Conservation (phyloP, 2,329 filamentous ascomycete genomes). For the Proliferodiscus dingleyae region DNA sequence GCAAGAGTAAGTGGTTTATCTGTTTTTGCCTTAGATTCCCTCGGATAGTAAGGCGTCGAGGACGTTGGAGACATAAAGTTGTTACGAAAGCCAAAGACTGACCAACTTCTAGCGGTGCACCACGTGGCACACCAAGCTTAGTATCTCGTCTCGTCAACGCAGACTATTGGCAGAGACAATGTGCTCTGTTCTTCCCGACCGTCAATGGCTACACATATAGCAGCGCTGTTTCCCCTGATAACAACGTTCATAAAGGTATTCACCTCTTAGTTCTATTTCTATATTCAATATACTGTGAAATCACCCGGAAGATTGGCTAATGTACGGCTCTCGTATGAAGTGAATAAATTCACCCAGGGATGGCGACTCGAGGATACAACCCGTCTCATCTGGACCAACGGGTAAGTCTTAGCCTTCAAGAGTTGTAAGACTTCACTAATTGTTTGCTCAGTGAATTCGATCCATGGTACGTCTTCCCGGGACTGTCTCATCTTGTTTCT, state of each 20-base stretch:
- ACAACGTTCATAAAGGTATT: constrained; percentile 37
- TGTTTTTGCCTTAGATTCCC: too few relatives aligned
- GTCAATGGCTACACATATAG: constrained; percentile 46
- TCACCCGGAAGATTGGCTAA: background rate
- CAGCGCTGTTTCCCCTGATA: constrained; percentile 37
- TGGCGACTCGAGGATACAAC: constrained; percentile 49
- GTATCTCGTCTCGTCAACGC: constrained; percentile 46
- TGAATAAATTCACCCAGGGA: constrained; percentile 52
- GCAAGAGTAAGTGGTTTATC: constrained; percentile 47
- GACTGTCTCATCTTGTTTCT: too few relatives aligned
- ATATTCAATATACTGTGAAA: too few relatives aligned
- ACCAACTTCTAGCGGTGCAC: constrained; percentile 37
- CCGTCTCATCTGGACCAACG: constrained; percentile 54
- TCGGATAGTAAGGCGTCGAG: too few relatives aligned
- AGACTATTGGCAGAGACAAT: constrained; percentile 52
- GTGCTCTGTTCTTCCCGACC: constrained; percentile 49
- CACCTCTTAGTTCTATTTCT: too few relatives aligned
- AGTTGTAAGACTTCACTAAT: background rate
- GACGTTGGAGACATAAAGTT: background rate
- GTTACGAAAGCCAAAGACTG: background rate
- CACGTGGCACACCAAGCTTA: constrained; percentile 39
- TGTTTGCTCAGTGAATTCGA: constrained; percentile 4
- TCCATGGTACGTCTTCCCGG: constrained; percentile 4
- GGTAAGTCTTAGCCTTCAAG: constrained; percentile 30
- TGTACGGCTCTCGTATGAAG: background rate